Evolutionary conservation across 2,329 filamentous ascomycete species (phyloP), one percentile per base, ranked within the genome.

Genomic region (Tolypocladium album): DNA sequence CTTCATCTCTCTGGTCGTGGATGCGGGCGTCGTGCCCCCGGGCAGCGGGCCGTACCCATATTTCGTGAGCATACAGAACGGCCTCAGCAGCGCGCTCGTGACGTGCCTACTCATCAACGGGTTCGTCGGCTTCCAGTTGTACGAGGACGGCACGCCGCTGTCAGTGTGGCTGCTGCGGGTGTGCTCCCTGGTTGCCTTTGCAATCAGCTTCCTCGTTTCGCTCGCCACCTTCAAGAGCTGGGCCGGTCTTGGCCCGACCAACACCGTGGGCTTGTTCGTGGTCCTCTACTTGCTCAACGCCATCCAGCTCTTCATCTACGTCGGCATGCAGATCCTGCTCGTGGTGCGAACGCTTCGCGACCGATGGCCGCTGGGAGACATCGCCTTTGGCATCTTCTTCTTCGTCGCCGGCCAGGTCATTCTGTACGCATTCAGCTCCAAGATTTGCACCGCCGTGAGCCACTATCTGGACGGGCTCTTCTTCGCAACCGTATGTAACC

Each of bases 81-180:
- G 93, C 17, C 79, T 99, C 58, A 80, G 87, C 27, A 96, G 91
- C 42, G 90, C 94, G 0, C 82, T 96, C 36, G 88, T 94, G 71
- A 93, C 91, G 34, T 95, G 89, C 72, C 80, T 99, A 60, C 79
- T 97, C 67, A 92, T 99, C 79, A 97, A 97, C 74, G 94, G 94
- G 52, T 99, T 99, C 70, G 93, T 99, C 59, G 94, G 94, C 40
- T 99, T 99, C 75, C 94, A 97, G 75, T 81, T 99, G 15, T 99
- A 99, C 74, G 94, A 99, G 75, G 94, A 99, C 69, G 94, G 94
- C 57, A 99, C 94, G 1, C 88, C 88, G 2, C 79, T 97, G 47
- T 97, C 92, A 0, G 87, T 99, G 52, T 99, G 94, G 94, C 85
- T 97, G 67, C 79, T 99, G 63, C 87, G 93, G 58, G 76, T 90